A percentile compares a stretch with the other conserved stretches of the same genome.
phyloP scores from a whole-genome alignment of 257 asterid species.

The Cordia subcordata region DNA sequence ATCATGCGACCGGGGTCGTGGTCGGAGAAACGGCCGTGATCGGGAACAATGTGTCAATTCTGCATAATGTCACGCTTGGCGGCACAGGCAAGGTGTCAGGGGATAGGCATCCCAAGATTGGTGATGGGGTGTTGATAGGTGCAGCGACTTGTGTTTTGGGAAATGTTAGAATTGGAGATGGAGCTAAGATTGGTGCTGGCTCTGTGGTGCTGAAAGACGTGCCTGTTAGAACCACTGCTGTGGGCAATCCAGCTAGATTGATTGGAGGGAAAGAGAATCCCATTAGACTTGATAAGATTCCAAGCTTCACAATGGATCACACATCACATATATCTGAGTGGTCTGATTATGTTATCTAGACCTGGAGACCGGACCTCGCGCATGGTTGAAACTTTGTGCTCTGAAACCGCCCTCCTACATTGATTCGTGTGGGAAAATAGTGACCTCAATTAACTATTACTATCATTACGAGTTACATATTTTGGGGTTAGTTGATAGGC shows the following conservation, averaged over 20 bases:
- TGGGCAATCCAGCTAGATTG: constrained; percentile 84
- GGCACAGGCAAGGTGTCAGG: constrained; percentile 84
- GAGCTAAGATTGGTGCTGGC: constrained; percentile 94
- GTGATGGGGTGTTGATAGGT: constrained; percentile 85
- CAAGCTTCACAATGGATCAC: constrained; percentile 85
- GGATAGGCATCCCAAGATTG: constrained; percentile 82
- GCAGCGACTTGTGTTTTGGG: constrained; percentile 94
- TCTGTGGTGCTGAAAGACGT: constrained; percentile 77
- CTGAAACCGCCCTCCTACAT: background rate
- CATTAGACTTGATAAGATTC: constrained; percentile 52
- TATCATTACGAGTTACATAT: background rate
- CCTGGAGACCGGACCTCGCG: background rate
- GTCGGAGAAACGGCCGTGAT: constrained; percentile 86
- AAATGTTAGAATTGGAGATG: constrained; percentile 67
- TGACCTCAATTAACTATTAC: background rate
- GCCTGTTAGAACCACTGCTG: constrained; percentile 82
- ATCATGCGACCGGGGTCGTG: constrained; percentile 88
- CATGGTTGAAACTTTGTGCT: background rate
- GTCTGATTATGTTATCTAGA: constrained; percentile 72
- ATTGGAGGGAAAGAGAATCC: constrained; percentile 86
- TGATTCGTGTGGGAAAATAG: constrained; percentile 2
- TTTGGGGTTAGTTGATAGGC: too few species aligned
- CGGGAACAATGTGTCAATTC: constrained; percentile 77
- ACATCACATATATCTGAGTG: constrained; percentile 62
- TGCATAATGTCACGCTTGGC: constrained; percentile 88